A percentile compares a stretch with the other conserved stretches of the same genome.
phyloP scores from a whole-genome alignment of 768 basidiomycete species.

The Boletus eberwhitei region DNA sequence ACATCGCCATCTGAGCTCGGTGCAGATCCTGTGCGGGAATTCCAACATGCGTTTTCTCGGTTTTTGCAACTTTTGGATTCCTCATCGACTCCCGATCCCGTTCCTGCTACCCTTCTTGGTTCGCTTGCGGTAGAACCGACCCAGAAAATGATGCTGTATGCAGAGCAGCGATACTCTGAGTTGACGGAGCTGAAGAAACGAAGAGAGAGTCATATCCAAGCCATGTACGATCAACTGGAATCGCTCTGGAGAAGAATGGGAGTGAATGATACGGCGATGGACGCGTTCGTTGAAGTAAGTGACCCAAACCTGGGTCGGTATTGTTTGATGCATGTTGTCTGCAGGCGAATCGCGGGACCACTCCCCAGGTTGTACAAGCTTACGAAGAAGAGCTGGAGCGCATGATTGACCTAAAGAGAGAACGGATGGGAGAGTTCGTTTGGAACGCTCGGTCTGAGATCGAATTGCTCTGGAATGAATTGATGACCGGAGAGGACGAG shows the following conservation, averaged over 20 bases:
- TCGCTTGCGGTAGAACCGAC: slow-evolving; percentile 69
- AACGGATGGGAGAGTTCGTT: slow-evolving; percentile 84
- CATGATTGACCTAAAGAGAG: slow-evolving; percentile 85
- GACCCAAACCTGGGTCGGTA: background rate
- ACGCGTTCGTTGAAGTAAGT: slow-evolving; percentile 80
- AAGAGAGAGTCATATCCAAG: slow-evolving; percentile 83
- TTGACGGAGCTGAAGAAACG: slow-evolving; percentile 71
- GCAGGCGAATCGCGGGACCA: slow-evolving; percentile 67
- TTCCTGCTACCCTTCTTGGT: slow-evolving; percentile 22
- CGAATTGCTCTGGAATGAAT: slow-evolving; percentile 73
- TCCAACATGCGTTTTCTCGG: slow-evolving; percentile 56
- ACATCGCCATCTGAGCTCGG: slow-evolving; percentile 8
- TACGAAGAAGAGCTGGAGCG: slow-evolving; percentile 90
- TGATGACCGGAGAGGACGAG: slow-evolving; percentile 84
- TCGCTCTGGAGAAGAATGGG: slow-evolving; percentile 87
- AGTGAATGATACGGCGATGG: slow-evolving; percentile 75
- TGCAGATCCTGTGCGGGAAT: slow-evolving; percentile 33
- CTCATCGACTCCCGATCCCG: slow-evolving; percentile 22
- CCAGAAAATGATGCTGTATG: slow-evolving; percentile 69
- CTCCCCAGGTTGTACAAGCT: slow-evolving; percentile 68
- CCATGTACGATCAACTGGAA: slow-evolving; percentile 92
- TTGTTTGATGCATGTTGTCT: background rate
- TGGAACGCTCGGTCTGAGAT: slow-evolving; percentile 81
- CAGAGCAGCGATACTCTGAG: slow-evolving; percentile 49
- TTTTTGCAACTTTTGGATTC: slow-evolving; percentile 61